Conservation (phyloP, 2,329 filamentous ascomycete genomes). For the Mollisia scopiformis region DNA sequence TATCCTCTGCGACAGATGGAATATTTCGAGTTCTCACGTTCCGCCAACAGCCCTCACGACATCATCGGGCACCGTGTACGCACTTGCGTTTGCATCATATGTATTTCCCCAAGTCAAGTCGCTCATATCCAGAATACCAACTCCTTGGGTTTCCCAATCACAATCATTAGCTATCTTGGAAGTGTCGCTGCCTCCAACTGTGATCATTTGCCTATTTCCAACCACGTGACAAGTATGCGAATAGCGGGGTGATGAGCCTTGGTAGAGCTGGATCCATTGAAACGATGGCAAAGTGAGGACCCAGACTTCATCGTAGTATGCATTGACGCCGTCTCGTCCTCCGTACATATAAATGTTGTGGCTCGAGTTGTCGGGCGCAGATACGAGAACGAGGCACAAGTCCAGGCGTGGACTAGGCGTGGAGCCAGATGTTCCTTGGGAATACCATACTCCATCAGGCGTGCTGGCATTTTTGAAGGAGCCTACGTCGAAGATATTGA, state of each 20-base stretch:
- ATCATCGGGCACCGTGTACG: slow-evolving; percentile 33
- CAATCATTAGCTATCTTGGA: slow-evolving; percentile 29
- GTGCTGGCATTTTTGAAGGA: slow-evolving; percentile 30
- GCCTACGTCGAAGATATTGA: slow-evolving; percentile 45
- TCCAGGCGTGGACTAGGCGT: slow-evolving; percentile 46
- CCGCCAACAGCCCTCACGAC: slow-evolving; percentile 36
- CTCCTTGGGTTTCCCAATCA: slow-evolving; percentile 37
- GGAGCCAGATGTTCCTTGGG: slow-evolving; percentile 44
- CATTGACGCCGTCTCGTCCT: slow-evolving; percentile 42
- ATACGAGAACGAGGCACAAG: slow-evolving; percentile 44
- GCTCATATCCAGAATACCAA: slow-evolving; percentile 39
- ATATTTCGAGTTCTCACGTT: slow-evolving; percentile 4
- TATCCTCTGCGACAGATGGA: neutral
- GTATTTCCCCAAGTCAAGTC: slow-evolving; percentile 36
- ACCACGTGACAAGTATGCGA: slow-evolving; percentile 45
- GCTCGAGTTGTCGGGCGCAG: slow-evolving; percentile 47
- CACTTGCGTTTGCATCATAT: slow-evolving; percentile 30
- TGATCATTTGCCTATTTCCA: slow-evolving; percentile 44
- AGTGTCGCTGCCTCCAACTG: slow-evolving; percentile 39
- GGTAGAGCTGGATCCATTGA: slow-evolving; percentile 44
- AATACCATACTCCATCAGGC: slow-evolving; percentile 44
- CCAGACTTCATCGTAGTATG: slow-evolving; percentile 46
- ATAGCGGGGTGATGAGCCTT: slow-evolving; percentile 40
- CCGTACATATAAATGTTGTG: slow-evolving; percentile 55
- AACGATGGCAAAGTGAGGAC: slow-evolving; percentile 50